These are phyloP conservation scores for Debaryomyces udenii DNA, from an alignment of 1,139 yeast genomes.

Conservation along the genomic window DNA sequence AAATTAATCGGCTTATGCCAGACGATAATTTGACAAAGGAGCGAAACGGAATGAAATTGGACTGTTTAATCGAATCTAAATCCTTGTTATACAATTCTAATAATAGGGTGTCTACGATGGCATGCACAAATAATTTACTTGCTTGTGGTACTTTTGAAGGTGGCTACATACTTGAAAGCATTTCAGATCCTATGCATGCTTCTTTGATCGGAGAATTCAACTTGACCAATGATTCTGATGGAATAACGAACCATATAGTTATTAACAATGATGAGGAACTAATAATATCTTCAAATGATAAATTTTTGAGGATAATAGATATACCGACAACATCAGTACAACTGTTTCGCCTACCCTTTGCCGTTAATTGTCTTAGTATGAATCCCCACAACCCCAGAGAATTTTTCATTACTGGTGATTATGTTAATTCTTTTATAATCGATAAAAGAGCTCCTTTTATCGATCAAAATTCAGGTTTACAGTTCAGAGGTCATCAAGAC, in stretches of 20 bases:
- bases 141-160: conserved; percentile 63
- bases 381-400: conserved; percentile 39
- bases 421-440: conserved; percentile 41
- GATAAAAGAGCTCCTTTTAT: conserved; percentile 40
- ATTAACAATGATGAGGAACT: conserved; percentile 33
- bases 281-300: conserved; percentile 54
- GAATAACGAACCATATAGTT: conserved; percentile 58
- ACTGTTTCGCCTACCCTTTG: conserved; percentile 38
- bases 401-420: conserved; percentile 55
- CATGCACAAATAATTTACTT: conserved; percentile 44
- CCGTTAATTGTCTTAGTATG: conserved; percentile 54
- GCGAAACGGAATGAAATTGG: conserved; percentile 33
- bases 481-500: conserved; percentile 53
- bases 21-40: conserved; percentile 26
- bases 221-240: conserved; percentile 49
- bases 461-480: conserved; percentile 17
- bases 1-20: conserved; percentile 37
- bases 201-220: conserved; percentile 36
- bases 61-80: conserved; percentile 45
- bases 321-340: conserved; percentile 21
- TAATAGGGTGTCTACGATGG: conserved; percentile 51
- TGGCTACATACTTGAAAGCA: conserved; percentile 44
- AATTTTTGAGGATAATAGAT: conserved; percentile 45
- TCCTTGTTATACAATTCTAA: conserved; percentile 32
- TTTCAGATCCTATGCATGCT: conserved; percentile 28